Conservation (phyloP, 495 filamentous ascomycete species). For the Cercophora sp. region DNA sequence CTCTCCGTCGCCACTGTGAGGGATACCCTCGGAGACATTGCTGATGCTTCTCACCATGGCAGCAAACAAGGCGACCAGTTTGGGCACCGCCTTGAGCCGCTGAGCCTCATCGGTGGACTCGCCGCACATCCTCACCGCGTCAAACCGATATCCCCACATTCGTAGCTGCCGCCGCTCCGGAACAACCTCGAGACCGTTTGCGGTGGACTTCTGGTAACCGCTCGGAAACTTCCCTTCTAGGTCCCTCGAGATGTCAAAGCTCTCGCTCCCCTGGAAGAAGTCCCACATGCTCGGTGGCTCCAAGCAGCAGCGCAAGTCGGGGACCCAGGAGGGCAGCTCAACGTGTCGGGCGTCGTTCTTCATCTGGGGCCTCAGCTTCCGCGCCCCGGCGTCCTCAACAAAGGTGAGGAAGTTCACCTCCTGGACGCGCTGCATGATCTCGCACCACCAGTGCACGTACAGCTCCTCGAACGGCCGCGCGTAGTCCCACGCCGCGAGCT, state of each 20-base stretch:
- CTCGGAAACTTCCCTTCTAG: neutral
- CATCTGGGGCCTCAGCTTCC: neutral
- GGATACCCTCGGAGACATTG: neutral
- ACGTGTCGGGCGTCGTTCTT: neutral
- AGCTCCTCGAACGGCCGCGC: neutral
- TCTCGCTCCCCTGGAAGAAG: neutral
- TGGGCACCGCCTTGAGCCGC: neutral
- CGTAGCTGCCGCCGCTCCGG: neutral
- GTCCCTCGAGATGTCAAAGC: neutral
- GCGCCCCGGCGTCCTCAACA: neutral
- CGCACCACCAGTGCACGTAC: neutral
- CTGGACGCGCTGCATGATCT: neutral
- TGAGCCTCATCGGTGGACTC: neutral
- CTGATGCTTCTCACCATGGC: neutral
- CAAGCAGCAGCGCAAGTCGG: neutral
- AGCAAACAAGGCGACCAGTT: neutral
- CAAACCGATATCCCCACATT: neutral
- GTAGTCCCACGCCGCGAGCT: neutral
- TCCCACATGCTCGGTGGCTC: constrained; percentile 1
- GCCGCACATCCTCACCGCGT: neutral
- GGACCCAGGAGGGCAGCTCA: neutral
- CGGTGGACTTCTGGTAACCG: neutral
- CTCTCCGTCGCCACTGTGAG: neutral
- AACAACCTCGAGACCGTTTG: neutral
- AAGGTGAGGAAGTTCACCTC: neutral